Base-by-base conservation (phyloP, 306 rosid species). In the Prunus padus region DNA sequence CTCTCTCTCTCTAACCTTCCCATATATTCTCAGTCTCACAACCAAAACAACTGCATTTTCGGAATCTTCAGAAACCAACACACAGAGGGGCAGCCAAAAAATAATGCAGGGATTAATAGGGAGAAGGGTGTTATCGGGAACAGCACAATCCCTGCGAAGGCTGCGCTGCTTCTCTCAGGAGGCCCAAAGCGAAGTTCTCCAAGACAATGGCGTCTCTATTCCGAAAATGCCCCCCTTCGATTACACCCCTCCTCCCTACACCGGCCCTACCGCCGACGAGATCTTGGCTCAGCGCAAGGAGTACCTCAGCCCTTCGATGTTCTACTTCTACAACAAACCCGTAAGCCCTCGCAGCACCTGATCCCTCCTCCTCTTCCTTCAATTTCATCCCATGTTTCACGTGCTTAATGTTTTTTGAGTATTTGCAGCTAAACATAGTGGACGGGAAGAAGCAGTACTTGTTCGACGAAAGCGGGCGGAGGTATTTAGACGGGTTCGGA, bases 371-470 rank as follows among this genome's bases (percentile, higher is more conserved):
- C 30, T 63, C 25, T 45, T 15, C 28, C 4, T 6, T 65, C 26
- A 4, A 25, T 20, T 26, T 66, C 14, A 23, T 67, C n/a, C 5
- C 65, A 7, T 15, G 1, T 28, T 40, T 54, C 40, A 19, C 47
- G 42, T 45, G 1, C 20, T 18, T n/a, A 46, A 8, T 46, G 13
- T 26, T 45, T 18, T 59, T 8, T 64, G 23, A 37, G 31, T 12
- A 3, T 28, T 44, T 9, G 59, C 84, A 95, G 99, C 64, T 95
- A 86, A 84, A 91, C 82, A 79, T 89, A 72, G 97, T 95, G 62
- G 96, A 88, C 40, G 99, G 99, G 59, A 89, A 65, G 93, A 88
- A 0, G 83, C 99, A 95, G 77, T 95, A 95, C 67, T 81, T 95
- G 86, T 95, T 80, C 77, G 99, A 95, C 22, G 97, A 92, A 23